These are phyloP conservation scores for Strobilomyces dryophilus DNA, from an alignment of 768 basidiomycete genomes.

Conservation along the genomic window DNA sequence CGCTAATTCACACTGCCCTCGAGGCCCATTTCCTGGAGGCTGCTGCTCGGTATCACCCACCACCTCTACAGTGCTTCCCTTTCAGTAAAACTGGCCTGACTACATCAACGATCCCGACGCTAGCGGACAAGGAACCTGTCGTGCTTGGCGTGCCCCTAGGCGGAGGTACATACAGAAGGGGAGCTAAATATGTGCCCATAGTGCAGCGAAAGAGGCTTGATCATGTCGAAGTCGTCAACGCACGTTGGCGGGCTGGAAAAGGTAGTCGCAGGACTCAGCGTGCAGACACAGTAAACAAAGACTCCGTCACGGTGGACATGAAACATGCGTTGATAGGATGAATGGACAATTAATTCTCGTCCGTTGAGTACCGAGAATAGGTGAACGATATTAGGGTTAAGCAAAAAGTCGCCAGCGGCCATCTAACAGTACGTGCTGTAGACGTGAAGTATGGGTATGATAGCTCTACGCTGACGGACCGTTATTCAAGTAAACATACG, in stretches of 20 bases:
- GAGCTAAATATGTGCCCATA: slow-evolving; percentile 62
- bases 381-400: slow-evolving; percentile 8
- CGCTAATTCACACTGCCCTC: slow-evolving; percentile 60
- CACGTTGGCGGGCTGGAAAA: slow-evolving; percentile 71
- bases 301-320: neutral
- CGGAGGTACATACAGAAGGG: slow-evolving; percentile 61
- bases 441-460: slow-evolving; percentile 3
- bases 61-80: slow-evolving; percentile 37
- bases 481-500: slow-evolving; percentile 66
- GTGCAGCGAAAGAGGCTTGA: slow-evolving; percentile 65
- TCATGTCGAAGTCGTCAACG: slow-evolving; percentile 68
- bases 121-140: slow-evolving; percentile 15
- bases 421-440: slow-evolving; percentile 6
- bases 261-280: slow-evolving; percentile 45
- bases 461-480: slow-evolving; percentile 27
- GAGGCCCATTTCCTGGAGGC: slow-evolving; percentile 63
- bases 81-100: slow-evolving; percentile 26
- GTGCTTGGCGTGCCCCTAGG: slow-evolving; percentile 61
- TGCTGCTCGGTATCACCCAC: slow-evolving; percentile 47
- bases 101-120: slow-evolving; percentile 14
- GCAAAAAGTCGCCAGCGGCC: slow-evolving; percentile 13
- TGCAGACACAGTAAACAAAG: slow-evolving; percentile 13
- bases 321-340: too few species aligned
- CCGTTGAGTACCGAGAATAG: slow-evolving; percentile 12
- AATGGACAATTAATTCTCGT: too few species aligned